Evolutionary conservation across 1,284 basidiomycete species (phyloP).

Genomic region (Cutaneotrichosporon sp.): DNA sequence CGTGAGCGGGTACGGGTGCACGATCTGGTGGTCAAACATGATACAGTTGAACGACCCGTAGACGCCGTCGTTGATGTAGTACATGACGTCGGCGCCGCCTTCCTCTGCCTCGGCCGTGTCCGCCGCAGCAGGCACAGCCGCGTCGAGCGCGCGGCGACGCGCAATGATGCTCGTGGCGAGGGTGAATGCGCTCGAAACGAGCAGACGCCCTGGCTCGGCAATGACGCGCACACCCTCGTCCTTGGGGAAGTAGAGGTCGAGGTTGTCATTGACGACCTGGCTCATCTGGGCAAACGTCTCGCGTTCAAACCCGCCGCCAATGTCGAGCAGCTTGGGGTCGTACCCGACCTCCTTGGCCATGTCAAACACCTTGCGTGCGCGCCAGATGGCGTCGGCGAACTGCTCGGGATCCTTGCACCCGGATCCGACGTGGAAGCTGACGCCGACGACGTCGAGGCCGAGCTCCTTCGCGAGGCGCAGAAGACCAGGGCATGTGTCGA

Average conservation of each 20-base stretch:
- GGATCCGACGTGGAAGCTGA: conserved; percentile 96
- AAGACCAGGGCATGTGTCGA: conserved; percentile 72
- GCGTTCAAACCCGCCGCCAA: conserved; percentile 95
- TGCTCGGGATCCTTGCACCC: conserved; percentile 90
- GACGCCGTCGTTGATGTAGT: conserved; percentile 97
- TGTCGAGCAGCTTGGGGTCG: conserved; percentile 76
- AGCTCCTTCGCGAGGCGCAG: conserved; percentile 75
- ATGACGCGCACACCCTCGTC: conserved; percentile 70
- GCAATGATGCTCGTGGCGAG: conserved; percentile 94
- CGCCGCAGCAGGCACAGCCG: conserved; percentile 10
- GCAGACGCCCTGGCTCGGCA: conserved; percentile 94
- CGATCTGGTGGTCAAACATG: conserved; percentile 85
- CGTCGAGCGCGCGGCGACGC: conserved; percentile 55
- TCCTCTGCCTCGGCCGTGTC: conserved; percentile 12
- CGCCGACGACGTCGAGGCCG: conserved; percentile 80
- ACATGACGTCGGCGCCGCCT: conserved; percentile 50
- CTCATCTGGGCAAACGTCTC: conserved; percentile 80
- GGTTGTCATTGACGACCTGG: conserved; percentile 62
- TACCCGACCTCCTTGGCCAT: conserved; percentile 81
- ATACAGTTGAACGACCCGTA: conserved; percentile 99
- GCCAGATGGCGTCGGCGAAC: conserved; percentile 82
- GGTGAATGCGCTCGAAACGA: conserved; percentile 86
- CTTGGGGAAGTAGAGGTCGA: conserved; percentile 81
- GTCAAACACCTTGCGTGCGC: conserved; percentile 78
- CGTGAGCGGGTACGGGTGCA: conserved; percentile 75